Evolutionary conservation across 768 basidiomycete species (phyloP), one percentile per base, ranked within the genome.

Genomic region (Hypholoma sublateritium): DNA sequence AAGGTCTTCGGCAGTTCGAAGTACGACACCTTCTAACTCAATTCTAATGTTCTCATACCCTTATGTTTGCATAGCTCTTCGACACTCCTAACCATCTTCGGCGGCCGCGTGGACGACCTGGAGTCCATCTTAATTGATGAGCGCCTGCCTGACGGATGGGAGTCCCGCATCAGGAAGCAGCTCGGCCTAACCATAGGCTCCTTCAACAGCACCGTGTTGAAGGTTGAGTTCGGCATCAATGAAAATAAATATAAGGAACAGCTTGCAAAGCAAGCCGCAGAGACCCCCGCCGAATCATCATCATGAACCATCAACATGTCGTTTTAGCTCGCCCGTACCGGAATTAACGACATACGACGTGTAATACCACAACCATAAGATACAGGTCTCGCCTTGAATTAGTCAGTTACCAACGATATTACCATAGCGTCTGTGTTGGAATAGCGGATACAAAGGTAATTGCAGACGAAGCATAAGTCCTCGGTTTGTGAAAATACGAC

Each of bases 91-190:
- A 80, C 80, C 1, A 82, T 87, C 52, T 86, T 90, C 60, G 91
- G 87, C 4, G 87, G 89, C 2, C 74, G 78, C 17, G 64, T 86
- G 4, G 69, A 74, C 6, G 86, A 87, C 55, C 62, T 91, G 36
- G 71, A 78, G 41, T 60, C 77, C 0, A 63, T 89, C 48, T 68
- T 93, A n/a, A 66, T 75, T 8, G 87, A 93, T 44, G 90, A 93
- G 60, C 80, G 88, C 14, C 65, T 93, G 32, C 85, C 86, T 0
- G 77, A 86, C 0, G 83, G 83, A 19, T 92, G 88, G 87, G 88
- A 91, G 65, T 77, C 89, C 0, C 72, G 79, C 13, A 68, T 83
- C 28, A 74, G 79, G n/a, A 70, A 77, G 35, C 80, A 72, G 0
- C 72, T 77, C 53, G 89, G 90, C 0, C 68, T 91, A 34, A 89